Percentiles rank a stretch among this genome's conserved stretches.
Evolutionary conservation across 495 filamentous ascomycete species (phyloP).

Genomic region (Penicillium dipodomyicola): DNA sequence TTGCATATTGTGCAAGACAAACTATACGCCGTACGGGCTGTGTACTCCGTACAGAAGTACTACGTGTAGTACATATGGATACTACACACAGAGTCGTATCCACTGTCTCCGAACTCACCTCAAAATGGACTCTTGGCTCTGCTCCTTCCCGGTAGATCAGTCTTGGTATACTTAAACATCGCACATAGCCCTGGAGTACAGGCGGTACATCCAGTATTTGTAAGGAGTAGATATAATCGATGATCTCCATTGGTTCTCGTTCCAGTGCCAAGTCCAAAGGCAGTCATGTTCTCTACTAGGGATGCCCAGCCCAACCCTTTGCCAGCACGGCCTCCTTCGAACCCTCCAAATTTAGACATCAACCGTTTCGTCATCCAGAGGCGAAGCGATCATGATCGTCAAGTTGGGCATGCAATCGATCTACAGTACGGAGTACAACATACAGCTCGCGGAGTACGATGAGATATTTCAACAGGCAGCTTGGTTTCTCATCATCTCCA

Average conservation of each 20-base stretch:
- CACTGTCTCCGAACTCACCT: constrained; percentile 3
- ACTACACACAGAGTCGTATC: neutral
- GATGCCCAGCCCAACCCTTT: constrained; percentile 9
- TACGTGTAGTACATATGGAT: neutral
- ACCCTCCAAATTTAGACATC: constrained; percentile 1
- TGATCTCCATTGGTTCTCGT: neutral
- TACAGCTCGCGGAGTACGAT: neutral
- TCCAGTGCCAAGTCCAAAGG: constrained; percentile 5
- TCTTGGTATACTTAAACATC: constrained; percentile 19
- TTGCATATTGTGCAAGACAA: neutral
- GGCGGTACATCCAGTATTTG: neutral
- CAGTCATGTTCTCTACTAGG: constrained; percentile 6
- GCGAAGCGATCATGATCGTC: constrained; percentile 6
- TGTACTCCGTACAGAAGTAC: neutral
- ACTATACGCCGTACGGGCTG: neutral
- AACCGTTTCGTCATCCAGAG: constrained; percentile 5
- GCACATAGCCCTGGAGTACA: neutral
- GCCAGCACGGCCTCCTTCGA: constrained; percentile 3
- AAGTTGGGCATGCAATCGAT: constrained; percentile 13
- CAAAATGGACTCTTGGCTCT: constrained; percentile 11
- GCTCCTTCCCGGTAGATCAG: constrained; percentile 19
- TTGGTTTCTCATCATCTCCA: constrained; percentile 5
- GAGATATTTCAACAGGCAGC: constrained; percentile 7
- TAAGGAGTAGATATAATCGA: neutral
- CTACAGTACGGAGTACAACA: no score